phyloP scores from a whole-genome alignment of 2,329 filamentous ascomycete genomes.

The Nemania sp. region DNA sequence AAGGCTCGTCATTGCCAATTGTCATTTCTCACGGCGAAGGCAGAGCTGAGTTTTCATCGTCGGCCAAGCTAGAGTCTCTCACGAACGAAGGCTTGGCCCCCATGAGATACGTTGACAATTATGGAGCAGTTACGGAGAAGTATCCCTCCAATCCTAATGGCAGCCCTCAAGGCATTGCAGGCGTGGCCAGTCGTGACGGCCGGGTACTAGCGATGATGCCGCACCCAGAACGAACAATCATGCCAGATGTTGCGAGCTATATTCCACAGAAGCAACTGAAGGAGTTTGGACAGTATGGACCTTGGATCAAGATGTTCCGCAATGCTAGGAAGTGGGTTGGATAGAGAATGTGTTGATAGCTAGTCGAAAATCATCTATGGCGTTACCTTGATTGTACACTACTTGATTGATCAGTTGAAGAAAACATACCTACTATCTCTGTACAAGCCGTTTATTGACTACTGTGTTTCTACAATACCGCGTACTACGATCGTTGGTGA shows the following conservation, averaged over 20 bases:
- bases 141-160: constrained; percentile 94
- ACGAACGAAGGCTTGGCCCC: constrained; percentile 71
- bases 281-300: constrained; percentile 79
- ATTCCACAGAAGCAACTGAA: constrained; percentile 60
- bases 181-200: constrained; percentile 66
- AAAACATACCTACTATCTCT: too few species aligned
- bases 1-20: constrained; percentile 78
- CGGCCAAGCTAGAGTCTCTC: constrained; percentile 56
- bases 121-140: constrained; percentile 70
- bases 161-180: constrained; percentile 78
- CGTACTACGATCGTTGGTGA: too few species aligned
- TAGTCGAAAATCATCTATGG: constrained; percentile 11
- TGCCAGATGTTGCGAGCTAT: constrained; percentile 78
- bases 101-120: constrained; percentile 85
- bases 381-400: constrained; percentile 11
- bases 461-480: too few species aligned
- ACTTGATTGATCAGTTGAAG: not conserved
- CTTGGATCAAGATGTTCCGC: constrained; percentile 85
- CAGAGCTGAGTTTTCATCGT: constrained; percentile 69
- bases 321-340: constrained; percentile 89
- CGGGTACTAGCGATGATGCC: constrained; percentile 90
- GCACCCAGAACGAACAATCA: constrained; percentile 86
- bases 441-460: too few species aligned
- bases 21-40: constrained; percentile 92
- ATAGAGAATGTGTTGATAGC: constrained; percentile 35